phyloP scores from a whole-genome alignment of 2,329 filamentous ascomycete genomes.

The Aspergillus glaucus region DNA sequence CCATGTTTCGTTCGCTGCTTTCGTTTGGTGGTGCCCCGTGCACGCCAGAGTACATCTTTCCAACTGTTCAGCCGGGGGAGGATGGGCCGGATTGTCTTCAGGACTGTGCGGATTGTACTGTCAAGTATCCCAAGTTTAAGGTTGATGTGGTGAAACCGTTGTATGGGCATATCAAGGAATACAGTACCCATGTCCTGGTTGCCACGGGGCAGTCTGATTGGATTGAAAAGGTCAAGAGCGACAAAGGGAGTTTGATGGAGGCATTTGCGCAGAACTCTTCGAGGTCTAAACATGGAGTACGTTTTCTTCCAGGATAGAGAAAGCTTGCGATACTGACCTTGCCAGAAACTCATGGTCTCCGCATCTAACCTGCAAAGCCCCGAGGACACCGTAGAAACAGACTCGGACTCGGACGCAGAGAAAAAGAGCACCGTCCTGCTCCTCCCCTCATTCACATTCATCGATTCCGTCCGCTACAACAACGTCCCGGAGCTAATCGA shows the following conservation, averaged over 20 bases:
- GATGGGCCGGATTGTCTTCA: slow-evolving; percentile 30
- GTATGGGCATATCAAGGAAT: slow-evolving; percentile 32
- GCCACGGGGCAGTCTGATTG: slow-evolving; percentile 35
- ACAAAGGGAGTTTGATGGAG: slow-evolving; percentile 48
- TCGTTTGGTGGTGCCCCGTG: slow-evolving; percentile 18
- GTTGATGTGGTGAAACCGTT: slow-evolving; percentile 24
- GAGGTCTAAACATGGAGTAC: slow-evolving; percentile 62
- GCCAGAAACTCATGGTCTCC: slow-evolving; percentile 30
- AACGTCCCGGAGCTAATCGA: slow-evolving; percentile 60
- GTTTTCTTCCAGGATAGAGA: slow-evolving; percentile 3
- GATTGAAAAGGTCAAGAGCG: slow-evolving; percentile 28
- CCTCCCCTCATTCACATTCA: slow-evolving; percentile 70
- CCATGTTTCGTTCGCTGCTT: slow-evolving; percentile 29
- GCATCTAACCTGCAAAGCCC: slow-evolving; percentile 25
- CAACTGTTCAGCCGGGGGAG: slow-evolving; percentile 25
- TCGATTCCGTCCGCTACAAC: slow-evolving; percentile 68
- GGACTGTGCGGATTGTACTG: slow-evolving; percentile 34
- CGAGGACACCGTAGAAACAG: slow-evolving; percentile 9
- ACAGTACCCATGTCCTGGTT: slow-evolving; percentile 30
- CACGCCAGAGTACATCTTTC: slow-evolving; percentile 28
- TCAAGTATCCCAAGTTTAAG: slow-evolving; percentile 31
- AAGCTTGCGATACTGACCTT: background rate
- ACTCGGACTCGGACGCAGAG: slow-evolving; percentile 4
- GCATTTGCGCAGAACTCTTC: slow-evolving; percentile 41
- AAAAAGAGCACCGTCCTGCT: slow-evolving; percentile 56